These are phyloP conservation scores for Kockiozyma suomiensis DNA, from an alignment of 805 yeast species.

Conservation along the genomic window DNA sequence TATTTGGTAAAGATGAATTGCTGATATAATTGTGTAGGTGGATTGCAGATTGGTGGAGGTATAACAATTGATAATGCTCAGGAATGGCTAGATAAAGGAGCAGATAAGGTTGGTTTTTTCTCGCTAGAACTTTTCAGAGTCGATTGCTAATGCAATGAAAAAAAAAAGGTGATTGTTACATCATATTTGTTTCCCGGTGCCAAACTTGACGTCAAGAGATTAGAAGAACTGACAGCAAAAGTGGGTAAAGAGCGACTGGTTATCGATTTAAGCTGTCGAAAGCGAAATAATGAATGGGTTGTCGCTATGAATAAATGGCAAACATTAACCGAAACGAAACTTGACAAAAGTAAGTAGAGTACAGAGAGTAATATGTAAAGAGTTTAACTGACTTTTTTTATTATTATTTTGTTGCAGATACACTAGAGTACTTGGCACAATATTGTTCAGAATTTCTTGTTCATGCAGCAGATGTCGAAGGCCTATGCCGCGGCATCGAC, in stretches of 20 bases:
- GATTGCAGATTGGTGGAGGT: conserved; percentile 92
- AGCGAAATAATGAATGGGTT: conserved; percentile 60
- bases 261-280: conserved; percentile 60
- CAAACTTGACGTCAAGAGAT: conserved; percentile 53
- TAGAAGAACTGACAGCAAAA: conserved; percentile 51
- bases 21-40: conserved; percentile 29
- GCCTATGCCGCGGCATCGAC: conserved; percentile 91
- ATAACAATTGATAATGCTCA: conserved; percentile 73
- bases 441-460: conserved; percentile 86
- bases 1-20: background rate
- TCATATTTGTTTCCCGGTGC: conserved; percentile 84
- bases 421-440: conserved; percentile 56
- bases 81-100: conserved; percentile 75
- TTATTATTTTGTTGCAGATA: too few relatives aligned
- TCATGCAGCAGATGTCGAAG: conserved; percentile 99
- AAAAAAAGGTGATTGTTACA: conserved; percentile 72
- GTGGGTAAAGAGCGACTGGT: conserved; percentile 74
- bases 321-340: conserved; percentile 67
- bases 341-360: conserved; percentile 47
- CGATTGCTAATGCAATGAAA: background rate
- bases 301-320: conserved; percentile 99
- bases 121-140: background rate
- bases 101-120: conserved; percentile 55
- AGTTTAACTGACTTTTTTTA: background rate
- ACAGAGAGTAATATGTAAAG: too few relatives aligned